A percentile compares a stretch with the other conserved stretches of the same genome.
phyloP scores from a whole-genome alignment of 2,329 filamentous ascomycete genomes.

The Fusarium tanahbumbuense region DNA sequence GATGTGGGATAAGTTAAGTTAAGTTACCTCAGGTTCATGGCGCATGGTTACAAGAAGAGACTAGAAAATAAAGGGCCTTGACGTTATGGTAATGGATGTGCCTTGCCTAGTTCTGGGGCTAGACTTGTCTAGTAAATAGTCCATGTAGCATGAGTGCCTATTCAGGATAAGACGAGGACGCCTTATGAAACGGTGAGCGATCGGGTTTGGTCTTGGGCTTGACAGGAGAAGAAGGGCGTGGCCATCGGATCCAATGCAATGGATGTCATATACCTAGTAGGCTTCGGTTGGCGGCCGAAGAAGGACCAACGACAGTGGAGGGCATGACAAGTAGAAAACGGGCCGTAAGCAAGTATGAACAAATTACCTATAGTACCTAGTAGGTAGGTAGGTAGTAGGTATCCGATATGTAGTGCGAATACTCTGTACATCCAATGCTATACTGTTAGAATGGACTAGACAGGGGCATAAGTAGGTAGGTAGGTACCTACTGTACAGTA shows the following conservation, averaged over 20 bases:
- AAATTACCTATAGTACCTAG: no score
- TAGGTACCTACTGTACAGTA: background rate
- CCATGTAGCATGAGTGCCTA: slow-evolving; percentile 25
- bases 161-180: slow-evolving; percentile 32
- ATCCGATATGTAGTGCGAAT: background rate
- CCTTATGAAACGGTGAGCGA: slow-evolving; percentile 33
- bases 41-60: background rate
- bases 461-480: background rate
- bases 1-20: slow-evolving; percentile 15
- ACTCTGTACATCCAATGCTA: background rate
- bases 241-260: background rate
- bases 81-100: slow-evolving; percentile 26
- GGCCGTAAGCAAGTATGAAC: background rate
- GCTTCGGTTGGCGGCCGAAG: slow-evolving; percentile 19
- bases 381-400: no score
- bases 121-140: slow-evolving; percentile 15
- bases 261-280: slow-evolving; percentile 12
- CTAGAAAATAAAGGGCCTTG: slow-evolving; percentile 21
- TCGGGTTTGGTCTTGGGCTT: background rate
- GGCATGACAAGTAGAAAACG: background rate
- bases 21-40: background rate
- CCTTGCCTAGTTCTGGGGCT: slow-evolving; percentile 28
- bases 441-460: background rate
- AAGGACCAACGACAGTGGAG: slow-evolving; percentile 15
- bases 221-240: background rate